Evolutionary conservation across 1,284 basidiomycete genomes (phyloP).

Genomic region (Trichosporon sp.): DNA sequence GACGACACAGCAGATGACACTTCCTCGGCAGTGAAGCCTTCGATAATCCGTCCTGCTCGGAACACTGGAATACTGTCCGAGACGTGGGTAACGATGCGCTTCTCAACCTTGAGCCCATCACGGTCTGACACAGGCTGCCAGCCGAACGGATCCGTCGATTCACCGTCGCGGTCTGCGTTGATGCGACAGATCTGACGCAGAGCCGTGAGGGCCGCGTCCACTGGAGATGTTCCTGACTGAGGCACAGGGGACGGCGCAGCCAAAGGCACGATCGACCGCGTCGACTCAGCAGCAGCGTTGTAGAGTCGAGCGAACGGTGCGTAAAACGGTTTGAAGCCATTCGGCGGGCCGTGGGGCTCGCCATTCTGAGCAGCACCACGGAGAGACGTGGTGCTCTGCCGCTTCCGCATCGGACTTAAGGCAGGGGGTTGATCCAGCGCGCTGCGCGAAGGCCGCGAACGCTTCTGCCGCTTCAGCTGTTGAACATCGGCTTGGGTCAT

Average conservation of each 20-base stretch:
- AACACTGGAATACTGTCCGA: conserved; percentile 80
- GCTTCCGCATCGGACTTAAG: conserved; percentile 61
- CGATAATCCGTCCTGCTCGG: conserved; percentile 84
- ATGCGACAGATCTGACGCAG: conserved; percentile 72
- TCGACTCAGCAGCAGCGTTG: conserved; percentile 62
- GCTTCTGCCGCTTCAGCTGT: conserved; percentile 72
- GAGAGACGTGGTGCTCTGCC: conserved; percentile 34
- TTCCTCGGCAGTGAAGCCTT: conserved; percentile 92
- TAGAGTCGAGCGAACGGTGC: conserved; percentile 65
- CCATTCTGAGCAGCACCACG: conserved; percentile 11
- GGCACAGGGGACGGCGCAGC: conserved; percentile 46
- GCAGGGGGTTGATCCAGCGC: conserved; percentile 89
- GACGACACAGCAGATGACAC: conserved; percentile 66
- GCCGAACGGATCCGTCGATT: conserved; percentile 55
- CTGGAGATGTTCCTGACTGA: conserved; percentile 43
- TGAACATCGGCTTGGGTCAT: conserved; percentile 85
- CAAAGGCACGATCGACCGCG: conserved; percentile 43
- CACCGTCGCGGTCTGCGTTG: conserved; percentile 58
- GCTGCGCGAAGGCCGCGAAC: conserved; percentile 77
- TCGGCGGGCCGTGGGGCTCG: neutral
- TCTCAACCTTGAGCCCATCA: conserved; percentile 67
- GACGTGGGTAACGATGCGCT: conserved; percentile 68
- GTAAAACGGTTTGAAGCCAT: conserved; percentile 22
- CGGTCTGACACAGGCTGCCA: conserved; percentile 82
- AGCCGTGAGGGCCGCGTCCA: conserved; percentile 76